Evolutionary conservation across 441 rosid genomes (phyloP), one percentile per base, ranked within the genome.

Genomic region (Jatropha multifida): DNA sequence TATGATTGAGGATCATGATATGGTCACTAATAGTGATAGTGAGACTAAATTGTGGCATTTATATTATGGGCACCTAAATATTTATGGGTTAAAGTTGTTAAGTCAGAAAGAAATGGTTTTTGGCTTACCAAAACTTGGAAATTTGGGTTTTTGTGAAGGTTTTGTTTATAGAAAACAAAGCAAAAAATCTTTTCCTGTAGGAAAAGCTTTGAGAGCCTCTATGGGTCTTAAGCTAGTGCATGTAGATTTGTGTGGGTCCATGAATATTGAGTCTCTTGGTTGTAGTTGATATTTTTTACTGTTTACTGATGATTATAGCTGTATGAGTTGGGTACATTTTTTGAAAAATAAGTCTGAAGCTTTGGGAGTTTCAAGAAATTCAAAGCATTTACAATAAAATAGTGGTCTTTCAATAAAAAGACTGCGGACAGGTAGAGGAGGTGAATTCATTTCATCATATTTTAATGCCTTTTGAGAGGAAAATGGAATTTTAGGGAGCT

Each of bases 261-360:
- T 40, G 51, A 5, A n/a, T 56, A 13, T 59, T 7, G 44, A 56
- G 38, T 72, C 76, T 32, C 23, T 77, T 55, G 61, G 65, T 65
- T 20, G 32, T 5, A 46, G 62, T 23, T 7, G 23, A 7, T 55
- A 54, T 65, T 52, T 77, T 44, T 23, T 40, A 3, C 4, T 51
- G 17, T 51, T 51, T 51, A 51, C 7, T 7, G 18, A 51, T 51
- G 55, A 51, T 51, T 14, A 10, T 6, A 51, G 17, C 7, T 0
- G 27, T 23, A 72, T 44, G 46, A 46, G 17, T 4, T 49, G 23
- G 23, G 44, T 72, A 32, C 44, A 61, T 23, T 42, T 59, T 1
- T 8, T 41, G 27, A 2, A 3, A 26, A 26, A 4, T 4, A 61
- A 61, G 65, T 9, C 10, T 4, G 10, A 7, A 20, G 11, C 55